These are phyloP conservation scores for Caulochytrium protostelioides DNA, from an alignment of 371 early-diverging fungal species.

Conservation along the genomic window DNA sequence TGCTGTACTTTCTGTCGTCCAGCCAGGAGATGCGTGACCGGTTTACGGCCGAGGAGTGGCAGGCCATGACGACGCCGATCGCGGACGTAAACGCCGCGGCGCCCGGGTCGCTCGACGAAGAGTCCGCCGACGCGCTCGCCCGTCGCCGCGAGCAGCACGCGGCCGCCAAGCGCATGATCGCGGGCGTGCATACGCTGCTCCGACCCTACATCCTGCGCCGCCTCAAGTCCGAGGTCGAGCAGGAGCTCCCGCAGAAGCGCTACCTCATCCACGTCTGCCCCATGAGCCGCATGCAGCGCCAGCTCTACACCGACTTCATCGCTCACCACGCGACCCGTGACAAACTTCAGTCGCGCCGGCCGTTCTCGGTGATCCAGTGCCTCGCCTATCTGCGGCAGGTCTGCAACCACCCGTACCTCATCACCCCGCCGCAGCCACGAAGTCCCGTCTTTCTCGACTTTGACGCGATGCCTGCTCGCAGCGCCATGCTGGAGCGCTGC, in stretches of 20 bases:
- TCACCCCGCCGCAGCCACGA: too few relatives aligned
- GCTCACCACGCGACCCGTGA: too few relatives aligned
- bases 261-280: slow-evolving; percentile 59
- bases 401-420: slow-evolving; percentile 94
- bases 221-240: slow-evolving; percentile 63
- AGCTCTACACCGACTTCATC: slow-evolving; percentile 71
- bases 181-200: slow-evolving; percentile 48
- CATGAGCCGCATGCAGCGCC: slow-evolving; percentile 59
- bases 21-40: too few relatives aligned
- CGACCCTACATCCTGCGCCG: slow-evolving; percentile 76
- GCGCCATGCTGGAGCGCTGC: too few relatives aligned
- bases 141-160: too few relatives aligned
- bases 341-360: too few relatives aligned
- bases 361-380: slow-evolving; percentile 77
- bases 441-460: too few relatives aligned
- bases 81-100: too few relatives aligned
- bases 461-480: too few relatives aligned
- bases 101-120: too few relatives aligned
- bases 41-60: too few relatives aligned
- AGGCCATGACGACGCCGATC: slow-evolving; percentile 33
- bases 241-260: slow-evolving; percentile 58
- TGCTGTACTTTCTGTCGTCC: slow-evolving; percentile 85
- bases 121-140: too few relatives aligned
- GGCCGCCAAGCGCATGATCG: slow-evolving; percentile 26
- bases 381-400: slow-evolving; percentile 92